These are phyloP conservation scores for Volvariella volvacea DNA, from an alignment of 1,284 basidiomycete species.

Conservation along the genomic window DNA sequence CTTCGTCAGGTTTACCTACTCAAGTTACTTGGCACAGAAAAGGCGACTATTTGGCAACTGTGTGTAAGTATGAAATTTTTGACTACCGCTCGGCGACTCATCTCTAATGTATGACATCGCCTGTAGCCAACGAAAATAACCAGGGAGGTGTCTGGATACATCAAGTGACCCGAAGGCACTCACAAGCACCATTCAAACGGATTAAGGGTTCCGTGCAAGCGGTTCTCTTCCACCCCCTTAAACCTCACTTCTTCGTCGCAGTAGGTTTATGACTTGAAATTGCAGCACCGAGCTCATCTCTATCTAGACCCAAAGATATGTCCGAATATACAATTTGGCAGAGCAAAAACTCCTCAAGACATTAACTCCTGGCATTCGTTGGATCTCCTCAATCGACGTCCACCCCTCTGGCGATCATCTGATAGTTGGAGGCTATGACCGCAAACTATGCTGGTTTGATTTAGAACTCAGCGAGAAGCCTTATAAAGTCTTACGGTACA, in stretches of 20 bases:
- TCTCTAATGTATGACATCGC: constrained; percentile 3
- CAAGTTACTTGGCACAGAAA: constrained; percentile 91
- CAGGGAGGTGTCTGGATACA: constrained; percentile 89
- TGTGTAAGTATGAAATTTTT: constrained; percentile 48
- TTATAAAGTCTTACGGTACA: constrained; percentile 88
- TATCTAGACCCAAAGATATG: constrained; percentile 86
- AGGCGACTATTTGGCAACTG: constrained; percentile 95
- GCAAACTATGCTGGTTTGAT: constrained; percentile 98
- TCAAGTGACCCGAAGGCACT: constrained; percentile 88
- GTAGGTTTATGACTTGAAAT: constrained; percentile 38
- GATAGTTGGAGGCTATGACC: constrained; percentile 96
- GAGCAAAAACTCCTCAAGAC: constrained; percentile 94
- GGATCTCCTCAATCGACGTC: constrained; percentile 96
- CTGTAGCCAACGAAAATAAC: constrained; percentile 50
- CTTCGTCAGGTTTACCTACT: constrained; percentile 71
- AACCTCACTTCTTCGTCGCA: constrained; percentile 96
- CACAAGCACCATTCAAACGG: constrained; percentile 96
- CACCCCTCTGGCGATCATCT: constrained; percentile 95
- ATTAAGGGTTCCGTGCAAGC: constrained; percentile 87
- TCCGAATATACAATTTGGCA: constrained; percentile 92
- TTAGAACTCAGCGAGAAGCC: constrained; percentile 93
- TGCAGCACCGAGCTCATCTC: constrained; percentile 11
- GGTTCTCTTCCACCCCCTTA: constrained; percentile 91
- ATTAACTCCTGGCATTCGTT: constrained; percentile 86
- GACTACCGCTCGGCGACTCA: too few species aligned